phyloP scores from a whole-genome alignment of 306 rosid genomes.

The Argentina anserina region DNA sequence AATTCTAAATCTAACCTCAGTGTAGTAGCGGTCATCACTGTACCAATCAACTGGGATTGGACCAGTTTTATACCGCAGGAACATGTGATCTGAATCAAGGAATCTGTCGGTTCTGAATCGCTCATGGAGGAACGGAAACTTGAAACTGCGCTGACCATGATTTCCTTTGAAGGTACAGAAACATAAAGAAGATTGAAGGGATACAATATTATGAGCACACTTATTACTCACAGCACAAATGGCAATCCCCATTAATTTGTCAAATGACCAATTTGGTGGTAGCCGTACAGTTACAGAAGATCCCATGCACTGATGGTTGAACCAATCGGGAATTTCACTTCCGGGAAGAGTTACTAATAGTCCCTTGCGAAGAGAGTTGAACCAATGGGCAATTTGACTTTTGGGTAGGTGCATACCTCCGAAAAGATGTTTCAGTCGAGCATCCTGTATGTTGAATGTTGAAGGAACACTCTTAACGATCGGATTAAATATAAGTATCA shows the following conservation, averaged over 20 bases:
- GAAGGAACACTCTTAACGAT: no score
- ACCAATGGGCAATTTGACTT: no score
- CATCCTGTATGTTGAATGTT: no score
- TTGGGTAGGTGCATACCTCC: no score
- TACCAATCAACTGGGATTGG: no score
- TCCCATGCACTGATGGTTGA: not conserved
- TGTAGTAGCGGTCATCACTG: not conserved
- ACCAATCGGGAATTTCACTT: not conserved
- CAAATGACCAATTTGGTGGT: not conserved
- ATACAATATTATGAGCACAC: no score
- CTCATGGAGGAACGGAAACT: no score
- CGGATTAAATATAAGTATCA: no score
- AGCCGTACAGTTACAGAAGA: not conserved
- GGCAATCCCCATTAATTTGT: not conserved
- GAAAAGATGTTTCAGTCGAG: no score
- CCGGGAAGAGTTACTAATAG: not conserved
- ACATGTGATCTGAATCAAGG: not conserved
- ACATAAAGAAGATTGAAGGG: no score
- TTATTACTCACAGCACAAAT: no score
- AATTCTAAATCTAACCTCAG: not conserved
- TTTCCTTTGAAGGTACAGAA: not conserved
- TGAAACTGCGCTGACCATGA: not conserved
- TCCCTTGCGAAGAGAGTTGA: no score
- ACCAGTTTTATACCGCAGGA: not conserved
- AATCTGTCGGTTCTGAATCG: not conserved